These are phyloP conservation scores for Hordeum marinum DNA, from an alignment of 176 grass and related monocot species.

Conservation along the genomic window DNA sequence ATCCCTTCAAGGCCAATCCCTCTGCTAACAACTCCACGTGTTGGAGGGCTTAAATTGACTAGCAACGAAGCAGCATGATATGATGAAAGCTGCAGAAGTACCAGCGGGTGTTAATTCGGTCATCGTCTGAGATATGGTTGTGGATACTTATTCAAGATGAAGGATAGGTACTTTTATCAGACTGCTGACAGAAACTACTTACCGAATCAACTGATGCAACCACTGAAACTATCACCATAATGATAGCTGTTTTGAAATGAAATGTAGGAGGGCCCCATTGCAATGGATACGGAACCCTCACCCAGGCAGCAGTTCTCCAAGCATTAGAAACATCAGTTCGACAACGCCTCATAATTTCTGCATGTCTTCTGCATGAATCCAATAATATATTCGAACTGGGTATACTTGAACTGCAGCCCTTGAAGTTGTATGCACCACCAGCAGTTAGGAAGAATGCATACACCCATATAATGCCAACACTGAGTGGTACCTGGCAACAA, in stretches of 20 bases:
- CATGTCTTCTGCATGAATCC: slow-evolving; percentile 79
- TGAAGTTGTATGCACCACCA: slow-evolving; percentile 90
- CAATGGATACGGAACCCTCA: slow-evolving; percentile 91
- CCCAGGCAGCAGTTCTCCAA: slow-evolving; percentile 87
- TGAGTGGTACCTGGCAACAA: slow-evolving; percentile 80
- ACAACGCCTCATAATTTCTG: slow-evolving; percentile 72
- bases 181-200: slow-evolving; percentile 22
- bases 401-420: slow-evolving; percentile 83
- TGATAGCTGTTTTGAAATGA: slow-evolving; percentile 73
- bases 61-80: slow-evolving; percentile 87
- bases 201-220: slow-evolving; percentile 95
- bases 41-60: slow-evolving; percentile 87
- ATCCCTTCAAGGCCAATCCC: slow-evolving; percentile 94
- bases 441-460: slow-evolving; percentile 96
- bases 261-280: slow-evolving; percentile 93
- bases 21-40: slow-evolving; percentile 90
- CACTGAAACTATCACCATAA: slow-evolving; percentile 86
- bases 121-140: neutral
- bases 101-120: neutral
- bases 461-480: slow-evolving; percentile 93
- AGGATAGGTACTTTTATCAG: neutral
- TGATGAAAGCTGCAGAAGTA: slow-evolving; percentile 59
- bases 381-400: slow-evolving; percentile 96
- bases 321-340: slow-evolving; percentile 97
- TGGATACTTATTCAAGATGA: neutral